Percentiles rank a stretch among this genome's conserved stretches.
These are phyloP conservation scores for Phytophthora kernoviae DNA, from an alignment of 352 stramenopile genomes.

Conservation along the genomic window DNA sequence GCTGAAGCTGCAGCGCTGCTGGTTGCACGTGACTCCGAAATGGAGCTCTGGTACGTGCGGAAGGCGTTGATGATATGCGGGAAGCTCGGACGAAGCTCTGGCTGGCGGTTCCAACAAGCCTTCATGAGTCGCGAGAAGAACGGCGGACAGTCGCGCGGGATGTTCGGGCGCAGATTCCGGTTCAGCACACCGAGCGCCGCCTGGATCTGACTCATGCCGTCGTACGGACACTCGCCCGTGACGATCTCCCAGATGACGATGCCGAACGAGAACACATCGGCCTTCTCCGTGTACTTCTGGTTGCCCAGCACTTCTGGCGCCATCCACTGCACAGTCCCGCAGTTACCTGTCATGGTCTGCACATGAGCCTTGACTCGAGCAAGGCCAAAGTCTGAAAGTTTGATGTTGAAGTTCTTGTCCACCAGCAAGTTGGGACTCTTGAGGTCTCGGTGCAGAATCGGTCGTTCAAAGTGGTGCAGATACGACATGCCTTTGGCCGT, in stretches of 20 bases:
- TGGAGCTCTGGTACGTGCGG: slow-evolving; percentile 56
- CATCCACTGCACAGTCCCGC: slow-evolving; percentile 79
- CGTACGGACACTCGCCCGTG: slow-evolving; percentile 85
- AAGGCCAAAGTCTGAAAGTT: slow-evolving; percentile 87
- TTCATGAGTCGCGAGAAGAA: slow-evolving; percentile 80
- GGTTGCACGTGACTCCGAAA: slow-evolving; percentile 50
- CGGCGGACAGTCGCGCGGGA: slow-evolving; percentile 62
- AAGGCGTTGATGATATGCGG: slow-evolving; percentile 74
- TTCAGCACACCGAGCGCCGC: slow-evolving; percentile 71
- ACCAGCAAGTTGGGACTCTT: slow-evolving; percentile 88
- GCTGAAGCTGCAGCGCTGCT: slow-evolving; percentile 40
- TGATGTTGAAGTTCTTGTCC: slow-evolving; percentile 85
- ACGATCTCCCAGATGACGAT: slow-evolving; percentile 94
- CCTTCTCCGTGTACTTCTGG: slow-evolving; percentile 91
- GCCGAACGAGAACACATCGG: slow-evolving; percentile 89
- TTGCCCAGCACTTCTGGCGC: slow-evolving; percentile 80
- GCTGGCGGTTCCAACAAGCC: slow-evolving; percentile 74
- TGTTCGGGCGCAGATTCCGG: slow-evolving; percentile 69
- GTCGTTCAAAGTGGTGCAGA: slow-evolving; percentile 80
- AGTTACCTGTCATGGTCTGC: slow-evolving; percentile 89
- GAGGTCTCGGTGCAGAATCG: slow-evolving; percentile 86
- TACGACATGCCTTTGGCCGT: slow-evolving; percentile 87
- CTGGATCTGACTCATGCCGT: slow-evolving; percentile 87
- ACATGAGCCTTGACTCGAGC: slow-evolving; percentile 81
- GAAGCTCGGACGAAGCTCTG: slow-evolving; percentile 68